phyloP scores from a whole-genome alignment of 352 stramenopile species.

The Pythium insidiosum region DNA sequence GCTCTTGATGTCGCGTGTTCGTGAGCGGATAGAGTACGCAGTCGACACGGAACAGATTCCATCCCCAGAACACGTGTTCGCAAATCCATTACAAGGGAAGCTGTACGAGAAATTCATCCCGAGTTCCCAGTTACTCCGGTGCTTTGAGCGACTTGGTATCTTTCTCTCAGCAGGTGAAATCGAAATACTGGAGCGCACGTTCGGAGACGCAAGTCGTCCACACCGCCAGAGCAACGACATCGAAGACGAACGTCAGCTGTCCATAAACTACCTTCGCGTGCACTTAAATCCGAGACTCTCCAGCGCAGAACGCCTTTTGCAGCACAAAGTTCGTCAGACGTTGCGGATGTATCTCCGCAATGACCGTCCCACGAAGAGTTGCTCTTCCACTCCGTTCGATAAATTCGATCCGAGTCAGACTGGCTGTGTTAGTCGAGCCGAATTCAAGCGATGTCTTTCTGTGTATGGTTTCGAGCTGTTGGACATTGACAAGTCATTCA shows the following conservation, averaged over 20 bases:
- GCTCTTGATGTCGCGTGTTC: slow-evolving; percentile 44
- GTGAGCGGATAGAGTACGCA: slow-evolving; percentile 52
- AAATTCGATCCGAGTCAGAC: slow-evolving; percentile 38
- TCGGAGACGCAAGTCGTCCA: not conserved
- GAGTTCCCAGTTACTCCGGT: slow-evolving; percentile 3
- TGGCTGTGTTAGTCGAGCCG: slow-evolving; percentile 39
- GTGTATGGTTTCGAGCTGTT: slow-evolving; percentile 66
- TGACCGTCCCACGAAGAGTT: slow-evolving; percentile 19
- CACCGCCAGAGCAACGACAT: not conserved
- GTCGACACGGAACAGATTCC: slow-evolving; percentile 37
- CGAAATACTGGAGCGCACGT: slow-evolving; percentile 9
- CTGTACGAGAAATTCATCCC: slow-evolving; percentile 9
- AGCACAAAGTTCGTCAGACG: slow-evolving; percentile 58
- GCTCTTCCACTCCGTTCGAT: slow-evolving; percentile 29
- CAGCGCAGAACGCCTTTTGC: slow-evolving; percentile 41
- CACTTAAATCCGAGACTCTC: slow-evolving; percentile 49
- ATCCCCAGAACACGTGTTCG: slow-evolving; percentile 32
- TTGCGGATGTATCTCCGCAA: slow-evolving; percentile 23
- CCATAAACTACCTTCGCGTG: too few relatives aligned
- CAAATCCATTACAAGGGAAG: slow-evolving; percentile 3
- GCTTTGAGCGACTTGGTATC: slow-evolving; percentile 11
- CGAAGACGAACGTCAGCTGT: not conserved
- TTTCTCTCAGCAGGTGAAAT: slow-evolving; percentile 11
- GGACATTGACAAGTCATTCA: slow-evolving; percentile 47
- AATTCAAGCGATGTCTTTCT: slow-evolving; percentile 57